These are phyloP conservation scores for Solanum pinnatisectum DNA, from an alignment of 257 asterid genomes.

Conservation along the genomic window DNA sequence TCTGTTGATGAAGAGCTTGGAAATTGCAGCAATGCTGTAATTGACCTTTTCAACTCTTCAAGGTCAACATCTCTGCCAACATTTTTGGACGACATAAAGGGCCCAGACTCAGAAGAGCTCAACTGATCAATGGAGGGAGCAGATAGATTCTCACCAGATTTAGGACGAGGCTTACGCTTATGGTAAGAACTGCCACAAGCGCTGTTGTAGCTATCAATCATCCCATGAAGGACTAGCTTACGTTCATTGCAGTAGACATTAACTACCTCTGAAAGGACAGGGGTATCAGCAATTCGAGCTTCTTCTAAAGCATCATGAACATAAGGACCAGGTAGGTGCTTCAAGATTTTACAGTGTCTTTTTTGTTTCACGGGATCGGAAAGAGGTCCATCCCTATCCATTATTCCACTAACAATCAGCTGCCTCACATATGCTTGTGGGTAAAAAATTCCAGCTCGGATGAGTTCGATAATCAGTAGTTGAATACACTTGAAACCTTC, in stretches of 20 bases:
- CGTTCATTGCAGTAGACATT: conserved; percentile 75
- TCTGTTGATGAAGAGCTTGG: conserved; percentile 36
- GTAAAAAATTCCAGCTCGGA: conserved; percentile 67
- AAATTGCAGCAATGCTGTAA: conserved; percentile 52
- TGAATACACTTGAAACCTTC: conserved; percentile 82
- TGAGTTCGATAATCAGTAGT: conserved; percentile 66
- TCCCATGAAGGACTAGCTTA: conserved; percentile 57
- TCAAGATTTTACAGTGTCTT: conserved; percentile 83
- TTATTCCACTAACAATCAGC: conserved; percentile 81
- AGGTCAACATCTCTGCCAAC: conserved; percentile 34
- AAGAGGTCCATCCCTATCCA: conserved; percentile 60
- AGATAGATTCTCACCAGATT: conserved; percentile 35
- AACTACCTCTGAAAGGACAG: conserved; percentile 47
- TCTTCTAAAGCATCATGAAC: conserved; percentile 56
- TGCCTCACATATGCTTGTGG: conserved; percentile 93
- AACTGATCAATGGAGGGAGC: conserved; percentile 46
- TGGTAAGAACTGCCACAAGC: conserved; percentile 18
- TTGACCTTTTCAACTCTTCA: conserved; percentile 66
- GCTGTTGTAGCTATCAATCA: conserved; percentile 33
- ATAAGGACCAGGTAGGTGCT: conserved; percentile 72
- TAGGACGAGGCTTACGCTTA: conserved; percentile 31
- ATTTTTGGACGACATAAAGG: conserved; percentile 18
- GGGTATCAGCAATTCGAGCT: conserved; percentile 46
- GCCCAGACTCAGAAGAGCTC: conserved; percentile 31
- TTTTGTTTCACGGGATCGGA: conserved; percentile 51